phyloP scores from a whole-genome alignment of 768 basidiomycete genomes.

The Leccinum aurantiacum region DNA sequence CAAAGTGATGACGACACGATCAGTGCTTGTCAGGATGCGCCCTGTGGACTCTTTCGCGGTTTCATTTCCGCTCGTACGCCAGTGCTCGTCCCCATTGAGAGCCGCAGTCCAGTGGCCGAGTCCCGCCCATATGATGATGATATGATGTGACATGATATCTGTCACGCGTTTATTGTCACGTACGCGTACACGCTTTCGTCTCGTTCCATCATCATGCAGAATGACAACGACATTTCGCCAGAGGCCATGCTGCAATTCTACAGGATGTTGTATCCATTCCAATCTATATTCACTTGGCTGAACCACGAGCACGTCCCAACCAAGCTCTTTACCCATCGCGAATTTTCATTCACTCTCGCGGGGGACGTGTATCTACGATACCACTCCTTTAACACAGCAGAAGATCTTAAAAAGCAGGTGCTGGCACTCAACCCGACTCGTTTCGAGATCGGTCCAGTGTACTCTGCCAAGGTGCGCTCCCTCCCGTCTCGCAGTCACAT shows the following conservation, averaged over 20 bases:
- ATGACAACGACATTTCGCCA: slow-evolving; percentile 40
- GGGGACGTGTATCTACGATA: slow-evolving; percentile 94
- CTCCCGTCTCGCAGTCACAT: background rate
- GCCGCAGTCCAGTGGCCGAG: too few relatives aligned
- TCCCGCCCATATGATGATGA: background rate
- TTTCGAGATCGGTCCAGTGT: slow-evolving; percentile 97
- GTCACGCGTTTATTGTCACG: slow-evolving; percentile 24
- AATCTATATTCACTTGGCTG: slow-evolving; percentile 90
- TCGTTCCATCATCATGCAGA: slow-evolving; percentile 7
- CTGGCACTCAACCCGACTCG: slow-evolving; percentile 83
- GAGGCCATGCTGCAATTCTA: slow-evolving; percentile 82
- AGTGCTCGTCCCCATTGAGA: too few relatives aligned
- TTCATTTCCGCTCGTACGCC: background rate
- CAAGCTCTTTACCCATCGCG: slow-evolving; percentile 86
- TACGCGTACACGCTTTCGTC: slow-evolving; percentile 2
- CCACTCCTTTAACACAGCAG: slow-evolving; percentile 80
- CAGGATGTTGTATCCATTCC: slow-evolving; percentile 89
- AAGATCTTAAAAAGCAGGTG: slow-evolving; percentile 91
- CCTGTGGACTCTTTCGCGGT: background rate
- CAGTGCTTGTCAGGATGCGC: slow-evolving; percentile 1
- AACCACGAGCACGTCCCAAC: slow-evolving; percentile 85
- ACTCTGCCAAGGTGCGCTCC: slow-evolving; percentile 75
- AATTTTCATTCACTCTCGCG: slow-evolving; percentile 91
- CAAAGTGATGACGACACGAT: background rate
- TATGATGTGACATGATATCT: slow-evolving; percentile 11